Base-by-base conservation (phyloP, 78 protist genomes). In the Dictyostelium capitatum region DNA sequence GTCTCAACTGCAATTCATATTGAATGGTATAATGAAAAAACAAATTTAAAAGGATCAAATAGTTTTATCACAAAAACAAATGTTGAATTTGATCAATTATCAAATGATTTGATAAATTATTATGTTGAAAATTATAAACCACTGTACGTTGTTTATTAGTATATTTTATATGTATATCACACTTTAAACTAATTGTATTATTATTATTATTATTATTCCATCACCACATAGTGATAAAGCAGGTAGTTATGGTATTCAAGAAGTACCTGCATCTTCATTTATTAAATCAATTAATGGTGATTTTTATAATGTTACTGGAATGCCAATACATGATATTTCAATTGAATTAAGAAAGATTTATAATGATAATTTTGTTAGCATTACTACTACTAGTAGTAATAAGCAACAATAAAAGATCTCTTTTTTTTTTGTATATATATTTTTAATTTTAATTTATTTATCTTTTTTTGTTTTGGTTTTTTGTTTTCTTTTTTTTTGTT, bases 241-340 rank as follows among this genome's bases (percentile, higher is more conserved):
- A 4, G 96, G 96, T 17, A n/a, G 67, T 12, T 92, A 92, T 50
- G 96, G 96, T 15, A 92, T 92, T 51, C 96, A 92, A 87, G 89
- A 91, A 64, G 56, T 62, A 6, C 11, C 83, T 50, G 96, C 90
- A 19, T 28, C 74, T 20, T 74, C 89, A 6, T 82, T 92, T 59
- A 83, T 92, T 8, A 59, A 78, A 65, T 28, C 72, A n/a, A 84
- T 92, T n/a, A 43, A 59, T 25, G 96, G 96, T 43, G 83, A 78
- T 59, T 92, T 54, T 62, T 83, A 74, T 43, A 92, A 84, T 78
- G 96, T 92, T 0, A 83, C 89, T 6, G 96, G 96, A 15, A 37
- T 92, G 12, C 96, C 96, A 17, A 79, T 91, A 9, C 90, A 91
- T 23, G 56, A 54, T 30, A 20, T 91, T 37, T 53, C 93, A 46